phyloP scores from a whole-genome alignment of 2,329 filamentous ascomycete species.

The Sporothrix inflata region DNA sequence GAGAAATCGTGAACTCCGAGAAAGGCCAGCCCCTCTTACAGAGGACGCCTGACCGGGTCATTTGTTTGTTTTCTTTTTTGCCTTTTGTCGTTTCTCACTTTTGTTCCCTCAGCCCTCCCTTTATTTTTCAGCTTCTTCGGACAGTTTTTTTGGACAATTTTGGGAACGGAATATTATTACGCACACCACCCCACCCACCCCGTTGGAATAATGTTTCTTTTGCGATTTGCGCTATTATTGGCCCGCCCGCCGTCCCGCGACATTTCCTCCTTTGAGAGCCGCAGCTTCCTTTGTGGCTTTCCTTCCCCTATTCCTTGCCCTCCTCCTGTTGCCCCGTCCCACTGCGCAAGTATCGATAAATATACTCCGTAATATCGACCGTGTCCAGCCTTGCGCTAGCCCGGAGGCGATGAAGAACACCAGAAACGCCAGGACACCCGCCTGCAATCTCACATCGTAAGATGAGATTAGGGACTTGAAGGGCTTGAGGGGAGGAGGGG shows the following conservation, averaged over 20 bases:
- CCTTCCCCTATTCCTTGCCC: neutral
- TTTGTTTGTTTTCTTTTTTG: too few species aligned
- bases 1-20: neutral
- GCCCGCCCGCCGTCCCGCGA: too few species aligned
- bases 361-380: neutral
- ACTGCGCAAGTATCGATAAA: neutral
- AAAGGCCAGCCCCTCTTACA: neutral
- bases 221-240: neutral
- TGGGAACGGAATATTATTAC: neutral
- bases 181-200: neutral
- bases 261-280: too few species aligned
- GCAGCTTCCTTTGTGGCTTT: neutral
- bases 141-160: neutral
- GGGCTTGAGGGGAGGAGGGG: neutral
- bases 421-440: neutral
- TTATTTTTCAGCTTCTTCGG: neutral
- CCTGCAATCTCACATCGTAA: conserved; percentile 8
- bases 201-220: neutral
- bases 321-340: neutral
- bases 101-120: neutral
- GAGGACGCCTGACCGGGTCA: too few species aligned
- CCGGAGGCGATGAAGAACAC: neutral
- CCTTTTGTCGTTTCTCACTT: neutral
- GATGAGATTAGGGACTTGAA: neutral
- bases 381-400: neutral